Evolutionary conservation across 106 monocot genomes (phyloP), one percentile per base, ranked within the genome.

Genomic region (Amphibolis antarctica): DNA sequence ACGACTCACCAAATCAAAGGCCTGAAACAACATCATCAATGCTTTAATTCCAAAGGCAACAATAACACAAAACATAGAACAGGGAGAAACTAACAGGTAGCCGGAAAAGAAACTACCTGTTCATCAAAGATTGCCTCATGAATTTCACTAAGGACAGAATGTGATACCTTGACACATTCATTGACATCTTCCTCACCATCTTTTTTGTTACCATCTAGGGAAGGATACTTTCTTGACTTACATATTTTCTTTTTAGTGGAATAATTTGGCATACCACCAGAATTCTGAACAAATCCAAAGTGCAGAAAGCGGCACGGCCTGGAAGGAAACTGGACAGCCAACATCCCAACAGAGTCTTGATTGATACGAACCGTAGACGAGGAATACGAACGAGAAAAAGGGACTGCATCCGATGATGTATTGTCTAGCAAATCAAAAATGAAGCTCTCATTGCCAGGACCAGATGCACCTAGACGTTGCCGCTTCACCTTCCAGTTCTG

Each of bases 401-500:
- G 4, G 42, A 66, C 29, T 19, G 66, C 24, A 28, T 93, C 93
- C 59, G 67, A 26, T 17, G 43, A 74, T 47, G 75, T 67, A 77
- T 58, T 82, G 56, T 90, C 86, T n/a, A 78, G 67, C 36, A 98
- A 73, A 79, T 98, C 96, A 72, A 98, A 77, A 28, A 66, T 75
- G 67, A 90, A 98, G 43, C 78, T 76, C 54, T 98, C 96, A 66
- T 72, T 90, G 50, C 84, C 75, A 48, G 93, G 78, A 68, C 69
- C 84, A 75, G 67, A 45, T 43, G 60, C 53, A 27, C 55, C 66
- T 21, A 78, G 22, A 57, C 90, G 96, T 20, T 86, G 94, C 46
- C 96, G 81, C 62, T 98, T 98, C 15, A 98, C 86, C 74, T 98
- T 98, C 96, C 96, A 98, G 62, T 98, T 90, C 62, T 87, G 82